These are phyloP conservation scores for Lanmaoa rubissima DNA, from an alignment of 768 basidiomycete genomes.

Conservation along the genomic window DNA sequence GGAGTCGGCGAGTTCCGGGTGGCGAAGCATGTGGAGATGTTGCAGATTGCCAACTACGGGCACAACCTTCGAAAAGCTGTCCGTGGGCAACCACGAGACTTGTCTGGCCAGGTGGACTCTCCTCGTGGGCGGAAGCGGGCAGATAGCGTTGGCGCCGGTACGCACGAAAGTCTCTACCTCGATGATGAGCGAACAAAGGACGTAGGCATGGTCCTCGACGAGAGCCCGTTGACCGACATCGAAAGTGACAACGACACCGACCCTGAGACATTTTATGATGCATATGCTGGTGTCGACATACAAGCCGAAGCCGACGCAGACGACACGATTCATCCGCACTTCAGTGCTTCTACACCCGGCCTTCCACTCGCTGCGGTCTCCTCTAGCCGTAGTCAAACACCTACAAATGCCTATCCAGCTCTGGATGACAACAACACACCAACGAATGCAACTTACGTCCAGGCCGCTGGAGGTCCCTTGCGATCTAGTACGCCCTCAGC, in stretches of 20 bases:
- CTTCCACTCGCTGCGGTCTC: conserved; percentile 21
- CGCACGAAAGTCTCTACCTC: conserved; percentile 63
- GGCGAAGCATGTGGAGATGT: conserved; percentile 75
- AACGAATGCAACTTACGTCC: conserved; percentile 41
- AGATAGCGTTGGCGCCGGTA: conserved; percentile 58
- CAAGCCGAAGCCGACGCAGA: conserved; percentile 20
- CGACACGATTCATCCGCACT: conserved; percentile 12
- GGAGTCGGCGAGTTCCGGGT: conserved; percentile 85
- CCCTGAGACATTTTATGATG: conserved; percentile 42
- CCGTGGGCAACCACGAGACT: conserved; percentile 27
- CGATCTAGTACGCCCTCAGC: conserved; percentile 43
- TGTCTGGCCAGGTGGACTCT: conserved; percentile 23
- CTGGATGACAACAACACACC: conserved; percentile 38
- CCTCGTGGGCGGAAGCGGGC: conserved; percentile 53
- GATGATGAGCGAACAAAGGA: conserved; percentile 54
- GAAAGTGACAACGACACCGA: conserved; percentile 51
- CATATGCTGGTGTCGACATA: conserved; percentile 22
- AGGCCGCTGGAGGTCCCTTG: conserved; percentile 45
- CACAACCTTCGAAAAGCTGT: conserved; percentile 47
- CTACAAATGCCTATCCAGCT: conserved; percentile 37
- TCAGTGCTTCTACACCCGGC: conserved; percentile 19
- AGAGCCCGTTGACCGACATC: conserved; percentile 71
- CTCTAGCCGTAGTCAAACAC: conserved; percentile 42
- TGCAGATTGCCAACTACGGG: conserved; percentile 85
- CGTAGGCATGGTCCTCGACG: conserved; percentile 65